Evolutionary conservation across 2,329 filamentous ascomycete species (phyloP).

Genomic region (Aspergillus phoenicis): DNA sequence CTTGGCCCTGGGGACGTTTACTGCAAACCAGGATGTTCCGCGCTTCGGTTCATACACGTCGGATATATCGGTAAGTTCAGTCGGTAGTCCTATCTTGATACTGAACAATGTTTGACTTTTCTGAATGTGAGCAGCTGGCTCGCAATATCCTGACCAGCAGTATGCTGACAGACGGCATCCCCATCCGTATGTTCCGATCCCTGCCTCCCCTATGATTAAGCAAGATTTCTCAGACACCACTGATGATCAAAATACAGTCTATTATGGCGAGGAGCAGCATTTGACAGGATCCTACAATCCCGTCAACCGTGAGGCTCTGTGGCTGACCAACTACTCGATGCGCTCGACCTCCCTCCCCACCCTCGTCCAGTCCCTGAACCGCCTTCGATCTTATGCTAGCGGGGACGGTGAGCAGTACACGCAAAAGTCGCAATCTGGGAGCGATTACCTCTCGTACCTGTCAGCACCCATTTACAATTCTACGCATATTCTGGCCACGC

Average conservation of each 20-base stretch:
- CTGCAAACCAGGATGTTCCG: slow-evolving; percentile 63
- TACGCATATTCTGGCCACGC: slow-evolving; percentile 46
- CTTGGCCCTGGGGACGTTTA: slow-evolving; percentile 52
- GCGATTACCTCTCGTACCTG: slow-evolving; percentile 23
- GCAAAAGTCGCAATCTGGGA: slow-evolving; percentile 20
- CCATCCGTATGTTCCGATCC: slow-evolving; percentile 43
- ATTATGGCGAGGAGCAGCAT: slow-evolving; percentile 67
- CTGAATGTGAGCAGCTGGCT: slow-evolving; percentile 30
- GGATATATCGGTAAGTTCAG: not conserved
- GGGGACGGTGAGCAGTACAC: slow-evolving; percentile 46
- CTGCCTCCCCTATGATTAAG: not conserved
- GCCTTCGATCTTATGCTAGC: slow-evolving; percentile 45
- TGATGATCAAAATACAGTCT: slow-evolving; percentile 42
- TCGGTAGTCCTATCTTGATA: not conserved
- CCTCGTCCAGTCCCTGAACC: slow-evolving; percentile 33
- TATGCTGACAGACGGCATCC: slow-evolving; percentile 62
- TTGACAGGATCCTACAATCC: slow-evolving; percentile 54
- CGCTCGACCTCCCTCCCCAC: slow-evolving; percentile 51
- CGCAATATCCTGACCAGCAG: slow-evolving; percentile 64
- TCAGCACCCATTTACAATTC: slow-evolving; percentile 45
- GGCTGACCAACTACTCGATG: slow-evolving; percentile 56
- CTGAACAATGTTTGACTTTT: not conserved
- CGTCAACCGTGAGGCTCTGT: slow-evolving; percentile 58
- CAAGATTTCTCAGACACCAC: not conserved
- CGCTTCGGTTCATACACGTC: slow-evolving; percentile 50